Evolutionary conservation across 2,329 filamentous ascomycete species (phyloP).

Genomic region (Diplocarpon rosae): DNA sequence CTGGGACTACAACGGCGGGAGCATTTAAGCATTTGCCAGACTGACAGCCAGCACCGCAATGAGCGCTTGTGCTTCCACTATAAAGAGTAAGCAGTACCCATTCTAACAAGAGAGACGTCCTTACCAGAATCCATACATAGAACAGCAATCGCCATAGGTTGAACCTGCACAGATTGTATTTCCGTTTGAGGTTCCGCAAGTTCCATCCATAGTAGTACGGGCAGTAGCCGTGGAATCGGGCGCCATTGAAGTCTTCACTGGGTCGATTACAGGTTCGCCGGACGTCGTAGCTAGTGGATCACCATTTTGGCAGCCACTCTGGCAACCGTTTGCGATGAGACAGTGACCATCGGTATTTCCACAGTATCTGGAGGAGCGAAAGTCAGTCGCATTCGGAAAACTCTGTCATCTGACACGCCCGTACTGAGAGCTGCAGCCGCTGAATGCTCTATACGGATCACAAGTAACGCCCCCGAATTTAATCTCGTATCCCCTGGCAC

Average conservation of each 20-base stretch:
- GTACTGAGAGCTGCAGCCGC: constrained; percentile 24
- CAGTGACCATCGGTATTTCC: constrained; percentile 20
- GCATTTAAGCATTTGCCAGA: constrained; percentile 38
- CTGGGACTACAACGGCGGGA: constrained; percentile 27
- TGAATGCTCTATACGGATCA: constrained; percentile 19
- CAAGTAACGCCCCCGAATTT: constrained; percentile 11
- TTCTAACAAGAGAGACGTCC: neutral
- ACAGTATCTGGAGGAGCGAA: constrained; percentile 16
- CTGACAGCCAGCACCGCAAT: constrained; percentile 46
- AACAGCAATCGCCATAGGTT: constrained; percentile 42
- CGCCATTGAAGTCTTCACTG: constrained; percentile 14
- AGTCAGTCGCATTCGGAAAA: constrained; percentile 1
- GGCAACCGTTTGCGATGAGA: constrained; percentile 23
- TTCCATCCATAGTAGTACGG: constrained; percentile 38
- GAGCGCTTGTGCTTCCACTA: constrained; percentile 32
- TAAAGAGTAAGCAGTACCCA: constrained; percentile 7
- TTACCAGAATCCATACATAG: constrained; percentile 44
- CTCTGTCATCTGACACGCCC: constrained; percentile 14
- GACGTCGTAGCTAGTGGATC: constrained; percentile 15
- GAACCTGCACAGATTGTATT: constrained; percentile 41
- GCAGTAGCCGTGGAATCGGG: constrained; percentile 25
- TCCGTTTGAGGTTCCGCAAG: constrained; percentile 39
- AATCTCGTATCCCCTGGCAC: constrained; percentile 22
- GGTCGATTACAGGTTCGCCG: constrained; percentile 21
- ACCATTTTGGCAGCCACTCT: constrained; percentile 20